Base-by-base conservation (phyloP, 495 filamentous ascomycete genomes). In the Gamarada debralockiae region DNA sequence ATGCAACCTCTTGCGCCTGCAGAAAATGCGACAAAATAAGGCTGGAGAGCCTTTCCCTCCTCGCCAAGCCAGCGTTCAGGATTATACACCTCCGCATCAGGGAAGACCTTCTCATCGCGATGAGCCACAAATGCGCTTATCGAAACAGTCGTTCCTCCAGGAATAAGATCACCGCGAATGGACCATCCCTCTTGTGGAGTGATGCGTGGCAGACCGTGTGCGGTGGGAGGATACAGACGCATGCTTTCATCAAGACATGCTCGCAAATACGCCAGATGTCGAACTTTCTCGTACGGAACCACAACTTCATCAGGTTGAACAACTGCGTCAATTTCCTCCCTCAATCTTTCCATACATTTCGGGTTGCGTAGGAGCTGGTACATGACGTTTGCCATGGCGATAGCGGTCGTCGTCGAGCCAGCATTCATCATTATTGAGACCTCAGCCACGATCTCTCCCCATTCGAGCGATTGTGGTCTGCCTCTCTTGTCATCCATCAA, bases 51-150 rank as follows among this genome's bases (percentile, higher is more conserved):
- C 52, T 76, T 74, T 7, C 53, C 56, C 17, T 47, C 22, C 5
- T 39, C 23, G 13, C 21, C 43, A 24, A 78, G 56, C 74, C 76
- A 83, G 13, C 79, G 68, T 15, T 78, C 73, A 0, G 79, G 78
- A n/a, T 64, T 53, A 50, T 76, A 82, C 13, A 57, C 56, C 1
- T 70, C 56, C 1, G 78, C 68, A 4, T 78, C 53, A 0, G 75
- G 70, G 55, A 79, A 83, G 43, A 78, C 61, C 1, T 53, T 52
- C 17, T 70, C 49, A 48, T 79, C 60, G 33, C 63, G 67, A 53
- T 80, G 76, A 2, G 75, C 65, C 49, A 76, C 70, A 52, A 68
- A 70, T 13, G 69, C 62, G 3, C 70, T 69, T 56, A 72, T 71
- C 44, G 70, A 71, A 25, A 82, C 66, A 0, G 74, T 67, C 0